A percentile compares a stretch with the other conserved stretches of the same genome.
These are phyloP conservation scores for Lentinula boryana DNA, from an alignment of 768 basidiomycete genomes.

Conservation along the genomic window DNA sequence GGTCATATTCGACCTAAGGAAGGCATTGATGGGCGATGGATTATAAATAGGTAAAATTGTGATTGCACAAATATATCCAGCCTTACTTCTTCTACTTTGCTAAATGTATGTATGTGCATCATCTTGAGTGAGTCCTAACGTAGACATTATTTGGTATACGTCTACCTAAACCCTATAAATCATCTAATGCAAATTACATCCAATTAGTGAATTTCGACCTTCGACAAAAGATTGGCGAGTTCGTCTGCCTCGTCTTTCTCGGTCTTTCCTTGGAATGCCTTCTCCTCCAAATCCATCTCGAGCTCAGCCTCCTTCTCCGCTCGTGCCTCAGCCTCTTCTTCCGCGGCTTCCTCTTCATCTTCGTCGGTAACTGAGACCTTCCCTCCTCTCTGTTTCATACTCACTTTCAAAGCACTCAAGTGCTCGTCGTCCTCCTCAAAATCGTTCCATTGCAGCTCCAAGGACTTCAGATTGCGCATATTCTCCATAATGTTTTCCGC, in stretches of 20 bases:
- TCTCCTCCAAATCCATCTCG: constrained; percentile 21
- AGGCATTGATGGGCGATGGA: constrained; percentile 53
- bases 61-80: not conserved
- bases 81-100: too few species aligned
- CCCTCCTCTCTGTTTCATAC: constrained; percentile 61
- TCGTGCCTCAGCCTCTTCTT: constrained; percentile 35
- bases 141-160: not conserved
- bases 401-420: constrained; percentile 44
- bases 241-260: constrained; percentile 39
- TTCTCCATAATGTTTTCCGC: constrained; percentile 58
- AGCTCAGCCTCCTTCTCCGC: constrained; percentile 21
- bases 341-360: constrained; percentile 76
- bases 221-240: constrained; percentile 62
- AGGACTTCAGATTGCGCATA: constrained; percentile 48
- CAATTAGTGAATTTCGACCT: constrained; percentile 42
- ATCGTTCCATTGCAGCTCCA: constrained; percentile 93
- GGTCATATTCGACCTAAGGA: constrained; percentile 55
- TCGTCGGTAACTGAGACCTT: constrained; percentile 66
- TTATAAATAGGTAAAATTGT: constrained; percentile 22
- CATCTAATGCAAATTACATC: not conserved
- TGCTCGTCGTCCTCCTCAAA: constrained; percentile 71
- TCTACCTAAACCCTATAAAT: not conserved
- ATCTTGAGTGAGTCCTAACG: not conserved
- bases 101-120: not conserved
- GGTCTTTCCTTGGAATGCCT: constrained; percentile 18